Evolutionary conservation across 2,329 filamentous ascomycete species (phyloP).

Genomic region (Scedosporium apiospermum): DNA sequence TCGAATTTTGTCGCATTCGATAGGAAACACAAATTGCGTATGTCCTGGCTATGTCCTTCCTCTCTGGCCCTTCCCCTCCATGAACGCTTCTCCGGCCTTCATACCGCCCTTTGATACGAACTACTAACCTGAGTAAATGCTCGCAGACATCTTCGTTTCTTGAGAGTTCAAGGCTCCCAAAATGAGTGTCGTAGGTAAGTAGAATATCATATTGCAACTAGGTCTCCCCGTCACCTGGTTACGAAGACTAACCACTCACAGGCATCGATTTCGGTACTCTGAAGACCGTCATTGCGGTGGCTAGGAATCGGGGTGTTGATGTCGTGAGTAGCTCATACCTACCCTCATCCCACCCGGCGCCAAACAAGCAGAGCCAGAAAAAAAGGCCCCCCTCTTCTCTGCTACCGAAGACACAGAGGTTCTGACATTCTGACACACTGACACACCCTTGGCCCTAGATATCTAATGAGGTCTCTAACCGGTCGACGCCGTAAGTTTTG

Average conservation of each 20-base stretch:
- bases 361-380: not conserved
- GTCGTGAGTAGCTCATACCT: constrained; percentile 59
- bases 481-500: constrained; percentile 81
- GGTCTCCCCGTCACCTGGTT: not conserved
- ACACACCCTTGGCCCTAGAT: constrained; percentile 48
- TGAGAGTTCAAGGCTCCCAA: constrained; percentile 13
- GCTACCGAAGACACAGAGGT: not conserved
- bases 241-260: constrained; percentile 15
- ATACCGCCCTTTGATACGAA: not conserved
- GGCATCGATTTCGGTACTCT: constrained; percentile 93
- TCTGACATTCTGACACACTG: constrained; percentile 1
- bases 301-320: constrained; percentile 96
- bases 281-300: constrained; percentile 95
- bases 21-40: not conserved
- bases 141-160: not conserved
- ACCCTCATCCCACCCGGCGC: not conserved
- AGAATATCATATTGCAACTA: not conserved
- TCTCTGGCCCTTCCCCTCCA: not conserved
- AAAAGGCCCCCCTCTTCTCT: not conserved
- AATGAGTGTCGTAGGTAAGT: constrained; percentile 49
- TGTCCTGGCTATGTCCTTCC: not conserved
- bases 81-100: not conserved
- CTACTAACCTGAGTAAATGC: not conserved
- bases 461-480: constrained; percentile 98
- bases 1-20: not conserved